phyloP scores from a whole-genome alignment of 106 monocot species.

The Dioscorea zingiberensis region DNA sequence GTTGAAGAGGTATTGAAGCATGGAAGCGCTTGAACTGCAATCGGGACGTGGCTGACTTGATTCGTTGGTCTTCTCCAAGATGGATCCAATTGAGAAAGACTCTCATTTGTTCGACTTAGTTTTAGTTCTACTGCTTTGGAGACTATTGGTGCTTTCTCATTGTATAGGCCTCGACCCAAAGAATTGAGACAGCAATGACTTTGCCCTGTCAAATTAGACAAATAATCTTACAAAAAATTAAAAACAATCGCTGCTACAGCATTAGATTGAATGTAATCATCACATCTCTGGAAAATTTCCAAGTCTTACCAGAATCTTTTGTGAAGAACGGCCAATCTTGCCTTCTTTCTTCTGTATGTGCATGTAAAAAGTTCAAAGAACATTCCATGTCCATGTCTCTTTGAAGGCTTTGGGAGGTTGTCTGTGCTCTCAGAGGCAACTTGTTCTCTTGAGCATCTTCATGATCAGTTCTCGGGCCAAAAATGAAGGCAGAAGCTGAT shows the following conservation, averaged over 20 bases:
- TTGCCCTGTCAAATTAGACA: slow-evolving; percentile 12
- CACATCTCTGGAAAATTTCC: too few species aligned
- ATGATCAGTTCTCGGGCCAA: background rate
- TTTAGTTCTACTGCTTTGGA: slow-evolving; percentile 16
- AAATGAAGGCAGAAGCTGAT: slow-evolving; percentile 20
- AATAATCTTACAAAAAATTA: too few species aligned
- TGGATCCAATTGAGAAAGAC: slow-evolving; percentile 12
- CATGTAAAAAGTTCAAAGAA: slow-evolving; percentile 11
- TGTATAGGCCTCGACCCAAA: background rate
- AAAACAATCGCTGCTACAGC: too few species aligned
- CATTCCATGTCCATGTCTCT: slow-evolving; percentile 16
- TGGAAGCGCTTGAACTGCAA: slow-evolving; percentile 20
- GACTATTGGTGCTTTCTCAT: slow-evolving; percentile 4
- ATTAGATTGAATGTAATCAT: too few species aligned
- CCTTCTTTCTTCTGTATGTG: slow-evolving; percentile 12
- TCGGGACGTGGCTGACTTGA: background rate
- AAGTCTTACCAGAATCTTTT: slow-evolving; percentile 38
- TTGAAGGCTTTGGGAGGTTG: slow-evolving; percentile 8
- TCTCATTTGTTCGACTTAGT: slow-evolving; percentile 3
- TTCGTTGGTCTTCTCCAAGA: slow-evolving; percentile 13
- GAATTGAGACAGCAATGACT: background rate
- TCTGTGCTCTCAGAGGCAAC: slow-evolving; percentile 13
- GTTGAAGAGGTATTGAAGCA: slow-evolving; percentile 5
- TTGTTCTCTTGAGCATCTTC: slow-evolving; percentile 20
- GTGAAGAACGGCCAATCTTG: slow-evolving; percentile 4